Conservation (phyloP, 768 basidiomycete species). For the Rhodocollybia butyracea region DNA sequence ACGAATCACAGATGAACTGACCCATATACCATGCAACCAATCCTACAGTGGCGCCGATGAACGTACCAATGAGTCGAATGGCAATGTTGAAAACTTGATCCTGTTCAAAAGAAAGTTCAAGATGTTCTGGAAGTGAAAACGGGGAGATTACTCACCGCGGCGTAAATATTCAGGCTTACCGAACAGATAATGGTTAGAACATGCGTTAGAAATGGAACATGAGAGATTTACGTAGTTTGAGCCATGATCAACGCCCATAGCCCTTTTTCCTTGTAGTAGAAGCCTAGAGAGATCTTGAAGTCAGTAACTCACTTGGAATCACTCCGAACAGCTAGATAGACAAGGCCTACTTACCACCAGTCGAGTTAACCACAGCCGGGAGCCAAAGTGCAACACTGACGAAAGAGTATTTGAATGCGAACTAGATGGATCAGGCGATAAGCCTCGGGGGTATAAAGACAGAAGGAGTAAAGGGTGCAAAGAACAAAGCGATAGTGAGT, state of each 20-base stretch:
- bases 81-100: slow-evolving; percentile 55
- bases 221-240: slow-evolving; percentile 53
- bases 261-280: slow-evolving; percentile 42
- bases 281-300: slow-evolving; percentile 22
- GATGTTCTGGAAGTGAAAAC: background rate
- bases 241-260: slow-evolving; percentile 61
- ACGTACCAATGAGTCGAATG: slow-evolving; percentile 42
- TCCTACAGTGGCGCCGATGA: slow-evolving; percentile 39
- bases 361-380: slow-evolving; percentile 36
- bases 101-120: background rate
- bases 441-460: background rate
- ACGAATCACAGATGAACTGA: background rate
- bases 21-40: slow-evolving; percentile 51
- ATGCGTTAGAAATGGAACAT: no score
- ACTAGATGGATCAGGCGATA: slow-evolving; percentile 24
- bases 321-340: background rate
- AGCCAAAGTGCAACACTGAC: slow-evolving; percentile 51
- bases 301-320: background rate
- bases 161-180: slow-evolving; percentile 55
- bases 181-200: no score
- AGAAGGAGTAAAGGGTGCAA: no score
- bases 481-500: no score
- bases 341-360: slow-evolving; percentile 34
- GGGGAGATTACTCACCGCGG: slow-evolving; percentile 24
- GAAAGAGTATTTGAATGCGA: slow-evolving; percentile 47